Percentiles rank a stretch among this genome's conserved stretches.
phyloP scores from a whole-genome alignment of 1,139 yeast genomes.

The Magnusiomyces tetraspermus region DNA sequence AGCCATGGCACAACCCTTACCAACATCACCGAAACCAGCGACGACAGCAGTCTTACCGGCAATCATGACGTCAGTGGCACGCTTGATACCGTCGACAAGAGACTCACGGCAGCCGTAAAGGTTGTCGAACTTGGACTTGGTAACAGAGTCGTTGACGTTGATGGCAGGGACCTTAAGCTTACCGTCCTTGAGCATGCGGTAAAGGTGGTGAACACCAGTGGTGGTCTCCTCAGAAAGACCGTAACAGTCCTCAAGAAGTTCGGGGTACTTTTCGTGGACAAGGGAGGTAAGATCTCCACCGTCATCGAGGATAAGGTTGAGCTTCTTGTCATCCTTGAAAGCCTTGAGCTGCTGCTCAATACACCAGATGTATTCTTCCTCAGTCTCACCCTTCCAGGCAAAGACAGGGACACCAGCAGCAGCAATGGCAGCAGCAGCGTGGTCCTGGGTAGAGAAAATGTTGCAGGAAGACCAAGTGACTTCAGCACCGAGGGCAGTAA shows the following conservation, averaged over 20 bases:
- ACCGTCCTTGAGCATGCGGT: constrained; percentile 89
- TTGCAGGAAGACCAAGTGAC: constrained; percentile 99
- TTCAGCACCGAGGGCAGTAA: constrained; percentile 97
- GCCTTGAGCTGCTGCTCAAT: constrained; percentile 98
- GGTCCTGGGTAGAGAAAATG: constrained; percentile 99
- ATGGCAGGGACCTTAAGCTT: constrained; percentile 97
- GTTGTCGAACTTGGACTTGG: constrained; percentile 99
- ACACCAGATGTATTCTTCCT: constrained; percentile 99
- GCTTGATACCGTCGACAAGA: constrained; percentile 95
- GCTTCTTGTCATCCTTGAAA: constrained; percentile 92
- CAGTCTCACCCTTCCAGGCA: constrained; percentile 99
- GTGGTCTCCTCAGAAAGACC: constrained; percentile 99
- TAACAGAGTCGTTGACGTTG: constrained; percentile 98
- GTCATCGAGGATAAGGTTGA: constrained; percentile 96
- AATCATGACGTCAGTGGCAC: constrained; percentile 99
- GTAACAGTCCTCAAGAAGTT: constrained; percentile 87
- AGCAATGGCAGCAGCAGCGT: constrained; percentile 99
- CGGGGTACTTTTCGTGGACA: constrained; percentile 98
- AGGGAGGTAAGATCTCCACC: constrained; percentile 99
- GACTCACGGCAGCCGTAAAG: constrained; percentile 99
- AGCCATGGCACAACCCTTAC: constrained; percentile 99
- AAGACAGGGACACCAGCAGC: constrained; percentile 99
- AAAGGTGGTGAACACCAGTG: constrained; percentile 99
- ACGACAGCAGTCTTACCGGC: constrained; percentile 99
- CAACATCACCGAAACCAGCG: constrained; percentile 99